Evolutionary conservation across 1,284 basidiomycete species (phyloP).

Genomic region (Thelephora terrestris): DNA sequence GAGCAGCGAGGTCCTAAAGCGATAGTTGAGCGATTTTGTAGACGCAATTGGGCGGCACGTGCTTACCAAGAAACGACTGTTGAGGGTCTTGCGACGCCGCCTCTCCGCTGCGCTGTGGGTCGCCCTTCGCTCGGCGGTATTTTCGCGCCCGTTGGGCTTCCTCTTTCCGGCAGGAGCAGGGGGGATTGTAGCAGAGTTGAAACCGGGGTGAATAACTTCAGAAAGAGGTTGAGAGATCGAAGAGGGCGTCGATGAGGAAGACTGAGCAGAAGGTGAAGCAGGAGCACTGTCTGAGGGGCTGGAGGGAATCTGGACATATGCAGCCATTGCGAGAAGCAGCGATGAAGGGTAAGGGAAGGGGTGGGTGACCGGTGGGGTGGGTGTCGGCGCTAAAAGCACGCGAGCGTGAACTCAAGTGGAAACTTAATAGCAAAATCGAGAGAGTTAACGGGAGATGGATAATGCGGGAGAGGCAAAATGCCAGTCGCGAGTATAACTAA

Average conservation of each 20-base stretch:
- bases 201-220: conserved; percentile 35
- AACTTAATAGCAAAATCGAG: no score
- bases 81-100: conserved; percentile 83
- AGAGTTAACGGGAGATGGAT: no score
- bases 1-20: no score
- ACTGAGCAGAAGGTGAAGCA: conserved; percentile 29
- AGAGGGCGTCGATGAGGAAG: no score
- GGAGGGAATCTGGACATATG: conserved; percentile 38
- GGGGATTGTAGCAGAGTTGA: conserved; percentile 26
- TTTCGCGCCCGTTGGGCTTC: conserved; percentile 74
- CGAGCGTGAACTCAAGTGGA: no score
- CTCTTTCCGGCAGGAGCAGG: conserved; percentile 37
- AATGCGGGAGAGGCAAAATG: no score
- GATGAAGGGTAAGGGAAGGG: no score
- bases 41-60: conserved; percentile 1
- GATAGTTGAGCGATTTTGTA: conserved; percentile 20
- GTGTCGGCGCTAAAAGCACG: no score
- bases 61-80: conserved; percentile 74
- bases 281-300: conserved; percentile 16
- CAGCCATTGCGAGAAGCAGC: conserved; percentile 31
- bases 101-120: conserved; percentile 94
- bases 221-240: no score
- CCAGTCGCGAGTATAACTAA: no score
- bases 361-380: no score
- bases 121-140: conserved; percentile 88